A percentile compares a stretch with the other conserved stretches of the same genome.
These are phyloP conservation scores for Calonectria pauciramosa DNA, from an alignment of 2,329 filamentous ascomycete genomes.

Conservation along the genomic window DNA sequence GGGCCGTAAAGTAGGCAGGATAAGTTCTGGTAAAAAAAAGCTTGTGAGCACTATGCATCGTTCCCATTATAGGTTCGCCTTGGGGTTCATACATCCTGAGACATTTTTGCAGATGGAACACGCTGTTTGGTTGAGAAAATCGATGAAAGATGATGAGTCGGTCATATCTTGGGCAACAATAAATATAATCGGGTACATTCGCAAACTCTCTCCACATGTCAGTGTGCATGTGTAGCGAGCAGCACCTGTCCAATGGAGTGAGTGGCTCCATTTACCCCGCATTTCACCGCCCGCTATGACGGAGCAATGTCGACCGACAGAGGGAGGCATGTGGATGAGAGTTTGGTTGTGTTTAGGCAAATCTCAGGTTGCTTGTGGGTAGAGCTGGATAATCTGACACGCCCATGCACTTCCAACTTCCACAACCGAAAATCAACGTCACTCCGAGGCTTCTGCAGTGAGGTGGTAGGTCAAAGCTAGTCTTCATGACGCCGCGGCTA, in stretches of 20 bases:
- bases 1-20: not conserved
- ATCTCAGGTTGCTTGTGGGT: too few species aligned
- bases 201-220: not conserved
- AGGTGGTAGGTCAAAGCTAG: not conserved
- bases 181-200: not conserved
- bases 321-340: not conserved
- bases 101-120: not conserved
- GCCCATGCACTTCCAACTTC: not conserved
- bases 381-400: not conserved
- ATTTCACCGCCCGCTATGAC: not conserved
- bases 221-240: not conserved
- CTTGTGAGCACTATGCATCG: not conserved
- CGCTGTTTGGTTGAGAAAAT: not conserved
- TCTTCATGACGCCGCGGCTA: not conserved
- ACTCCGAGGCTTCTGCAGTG: not conserved
- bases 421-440: not conserved
- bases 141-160: not conserved
- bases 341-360: not conserved
- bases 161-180: not conserved
- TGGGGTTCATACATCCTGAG: not conserved
- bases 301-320: not conserved
- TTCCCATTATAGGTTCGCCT: too few species aligned
- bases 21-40: not conserved
- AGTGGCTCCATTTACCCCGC: not conserved
- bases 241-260: not conserved